phyloP scores from a whole-genome alignment of 2,329 filamentous ascomycete genomes.

The Ophiostoma sp. region DNA sequence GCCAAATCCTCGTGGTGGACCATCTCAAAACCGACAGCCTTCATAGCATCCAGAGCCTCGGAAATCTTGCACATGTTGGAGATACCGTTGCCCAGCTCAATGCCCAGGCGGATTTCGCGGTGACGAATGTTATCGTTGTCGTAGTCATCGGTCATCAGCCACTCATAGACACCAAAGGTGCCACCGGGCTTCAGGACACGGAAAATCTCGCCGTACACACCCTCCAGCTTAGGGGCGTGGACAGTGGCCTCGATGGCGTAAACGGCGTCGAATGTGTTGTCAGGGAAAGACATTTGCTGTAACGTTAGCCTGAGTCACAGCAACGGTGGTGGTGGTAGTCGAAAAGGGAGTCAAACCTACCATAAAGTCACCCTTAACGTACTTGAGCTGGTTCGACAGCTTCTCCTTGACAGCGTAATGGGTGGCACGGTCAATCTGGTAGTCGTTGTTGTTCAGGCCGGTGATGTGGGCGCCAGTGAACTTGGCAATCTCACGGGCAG shows the following conservation, averaged over 20 bases:
- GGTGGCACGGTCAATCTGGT: conserved; percentile 93
- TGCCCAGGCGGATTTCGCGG: conserved; percentile 84
- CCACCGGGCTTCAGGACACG: conserved; percentile 94
- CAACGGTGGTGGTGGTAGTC: background rate
- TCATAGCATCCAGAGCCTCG: conserved; percentile 76
- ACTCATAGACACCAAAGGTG: conserved; percentile 95
- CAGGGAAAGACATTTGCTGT: conserved; percentile 82
- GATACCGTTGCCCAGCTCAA: conserved; percentile 94
- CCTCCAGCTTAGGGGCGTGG: conserved; percentile 83
- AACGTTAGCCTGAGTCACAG: background rate
- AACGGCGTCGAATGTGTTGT: conserved; percentile 87
- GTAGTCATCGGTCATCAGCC: conserved; percentile 96
- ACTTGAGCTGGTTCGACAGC: conserved; percentile 71
- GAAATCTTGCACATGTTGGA: conserved; percentile 84
- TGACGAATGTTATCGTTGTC: conserved; percentile 83
- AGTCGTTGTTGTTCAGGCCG: conserved; percentile 98
- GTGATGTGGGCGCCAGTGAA: conserved; percentile 87
- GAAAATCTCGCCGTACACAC: conserved; percentile 91
- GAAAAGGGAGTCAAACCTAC: conserved; percentile 34
- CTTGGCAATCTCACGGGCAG: conserved; percentile 91
- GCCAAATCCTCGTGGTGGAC: conserved; percentile 83
- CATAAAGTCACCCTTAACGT: conserved; percentile 98
- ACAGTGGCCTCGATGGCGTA: conserved; percentile 97
- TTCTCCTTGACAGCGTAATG: conserved; percentile 77
- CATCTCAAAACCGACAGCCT: conserved; percentile 80